Evolutionary conservation across 2,329 filamentous ascomycete species (phyloP).

Genomic region (Cercospora nicotianae): DNA sequence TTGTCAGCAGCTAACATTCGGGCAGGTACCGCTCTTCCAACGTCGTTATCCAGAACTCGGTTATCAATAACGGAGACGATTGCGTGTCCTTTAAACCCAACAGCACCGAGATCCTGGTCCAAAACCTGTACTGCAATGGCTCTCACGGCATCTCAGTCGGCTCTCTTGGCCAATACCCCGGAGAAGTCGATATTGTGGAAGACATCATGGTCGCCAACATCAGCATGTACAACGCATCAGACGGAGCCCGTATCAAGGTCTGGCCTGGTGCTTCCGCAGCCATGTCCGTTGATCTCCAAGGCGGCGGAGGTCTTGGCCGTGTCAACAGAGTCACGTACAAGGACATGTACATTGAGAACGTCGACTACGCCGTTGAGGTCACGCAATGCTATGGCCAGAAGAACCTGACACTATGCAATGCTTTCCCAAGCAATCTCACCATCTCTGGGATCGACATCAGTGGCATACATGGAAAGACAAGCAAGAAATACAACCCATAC

Average conservation of each 20-base stretch:
- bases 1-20: conserved; percentile 43
- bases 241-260: conserved; percentile 72
- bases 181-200: conserved; percentile 65
- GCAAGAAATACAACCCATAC: conserved; percentile 44
- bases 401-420: conserved; percentile 61
- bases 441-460: conserved; percentile 58
- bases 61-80: conserved; percentile 66
- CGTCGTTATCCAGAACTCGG: conserved; percentile 66
- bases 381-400: conserved; percentile 67
- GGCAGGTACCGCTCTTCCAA: conserved; percentile 56
- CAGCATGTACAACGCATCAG: conserved; percentile 47
- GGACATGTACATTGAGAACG: conserved; percentile 59
- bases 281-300: conserved; percentile 61
- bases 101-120: conserved; percentile 66
- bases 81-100: conserved; percentile 76
- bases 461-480: conserved; percentile 58
- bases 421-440: conserved; percentile 57
- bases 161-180: conserved; percentile 66
- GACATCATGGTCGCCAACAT: conserved; percentile 57
- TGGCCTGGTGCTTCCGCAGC: conserved; percentile 62
- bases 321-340: conserved; percentile 70
- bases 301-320: conserved; percentile 62
- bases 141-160: conserved; percentile 74
- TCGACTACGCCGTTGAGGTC: conserved; percentile 65
- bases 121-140: conserved; percentile 66